phyloP scores from a whole-genome alignment of 2,329 filamentous ascomycete species.

The Alternaria sp. region DNA sequence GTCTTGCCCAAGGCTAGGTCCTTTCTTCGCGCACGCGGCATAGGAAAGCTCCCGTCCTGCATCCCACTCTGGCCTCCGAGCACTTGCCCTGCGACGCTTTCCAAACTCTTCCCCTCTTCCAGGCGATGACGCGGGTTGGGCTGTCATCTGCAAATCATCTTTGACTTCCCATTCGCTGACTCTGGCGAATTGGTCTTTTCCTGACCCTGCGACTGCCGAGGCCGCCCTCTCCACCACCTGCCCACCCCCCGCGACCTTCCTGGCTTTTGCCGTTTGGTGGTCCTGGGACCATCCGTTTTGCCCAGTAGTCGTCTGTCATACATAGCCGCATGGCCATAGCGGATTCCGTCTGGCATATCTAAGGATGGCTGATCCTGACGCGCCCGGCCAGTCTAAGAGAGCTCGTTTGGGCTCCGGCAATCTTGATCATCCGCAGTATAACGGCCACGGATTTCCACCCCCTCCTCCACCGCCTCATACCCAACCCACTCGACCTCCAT shows the following conservation, averaged over 20 bases:
- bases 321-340: slow-evolving; percentile 51
- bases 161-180: slow-evolving; percentile 38
- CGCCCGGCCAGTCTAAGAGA: slow-evolving; percentile 45
- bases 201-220: slow-evolving; percentile 41
- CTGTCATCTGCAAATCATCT: slow-evolving; percentile 31
- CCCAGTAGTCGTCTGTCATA: slow-evolving; percentile 29
- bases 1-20: slow-evolving; percentile 38
- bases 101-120: slow-evolving; percentile 41
- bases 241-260: slow-evolving; percentile 31
- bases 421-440: slow-evolving; percentile 33
- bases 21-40: slow-evolving; percentile 36
- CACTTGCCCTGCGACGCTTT: slow-evolving; percentile 44
- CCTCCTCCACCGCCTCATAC: slow-evolving; percentile 40
- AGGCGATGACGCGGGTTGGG: slow-evolving; percentile 47
- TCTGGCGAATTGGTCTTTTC: slow-evolving; percentile 35
- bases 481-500: slow-evolving; percentile 37
- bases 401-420: slow-evolving; percentile 48
- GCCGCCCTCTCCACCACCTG: slow-evolving; percentile 30
- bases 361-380: slow-evolving; percentile 50
- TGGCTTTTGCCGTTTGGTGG: slow-evolving; percentile 38
- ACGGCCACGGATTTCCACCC: slow-evolving; percentile 41
- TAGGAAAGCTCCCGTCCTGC: slow-evolving; percentile 39
- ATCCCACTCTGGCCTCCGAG: slow-evolving; percentile 37
- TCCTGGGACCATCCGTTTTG: slow-evolving; percentile 25
- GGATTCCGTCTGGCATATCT: slow-evolving; percentile 42